A percentile compares a stretch with the other conserved stretches of the same genome.
These are phyloP conservation scores for Candida coquimbonensis DNA, from an alignment of 805 yeast species.

Conservation along the genomic window DNA sequence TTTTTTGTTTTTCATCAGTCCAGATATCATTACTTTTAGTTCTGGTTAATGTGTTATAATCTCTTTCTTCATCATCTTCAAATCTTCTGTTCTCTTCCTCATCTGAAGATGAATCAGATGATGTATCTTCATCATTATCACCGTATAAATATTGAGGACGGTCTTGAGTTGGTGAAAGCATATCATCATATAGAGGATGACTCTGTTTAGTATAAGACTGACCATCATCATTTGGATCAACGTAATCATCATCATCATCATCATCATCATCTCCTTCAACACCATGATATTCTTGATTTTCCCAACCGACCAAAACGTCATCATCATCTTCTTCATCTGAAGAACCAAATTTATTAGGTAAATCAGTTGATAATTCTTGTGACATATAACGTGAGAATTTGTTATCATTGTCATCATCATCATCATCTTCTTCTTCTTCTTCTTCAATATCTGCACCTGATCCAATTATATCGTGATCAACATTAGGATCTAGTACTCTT, in stretches of 20 bases:
- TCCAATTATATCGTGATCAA: slow-evolving; percentile 28
- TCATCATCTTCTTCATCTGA: slow-evolving; percentile 39
- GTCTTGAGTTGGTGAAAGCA: slow-evolving; percentile 22
- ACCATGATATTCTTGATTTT: slow-evolving; percentile 8
- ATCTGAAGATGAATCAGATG: slow-evolving; percentile 15
- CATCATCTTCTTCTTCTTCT: slow-evolving; percentile 17
- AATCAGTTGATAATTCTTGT: slow-evolving; percentile 57
- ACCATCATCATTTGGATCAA: slow-evolving; percentile 79
- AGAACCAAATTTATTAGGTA: slow-evolving; percentile 51
- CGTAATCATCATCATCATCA: slow-evolving; percentile 46
- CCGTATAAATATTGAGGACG: slow-evolving; percentile 19
- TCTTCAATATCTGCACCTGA: slow-evolving; percentile 20
- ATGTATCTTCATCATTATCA: slow-evolving; percentile 13
- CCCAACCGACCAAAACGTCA: slow-evolving; percentile 23
- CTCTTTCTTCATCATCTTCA: slow-evolving; percentile 27
- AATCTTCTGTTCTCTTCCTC: slow-evolving; percentile 22
- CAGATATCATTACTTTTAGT: slow-evolving; percentile 30
- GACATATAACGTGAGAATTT: slow-evolving; percentile 51
- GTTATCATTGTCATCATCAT: slow-evolving; percentile 19
- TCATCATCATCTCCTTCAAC: slow-evolving; percentile 39
- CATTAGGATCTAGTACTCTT: slow-evolving; percentile 25
- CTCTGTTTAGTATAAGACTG: slow-evolving; percentile 58
- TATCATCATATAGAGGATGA: slow-evolving; percentile 47
- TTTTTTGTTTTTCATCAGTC: slow-evolving; percentile 23
- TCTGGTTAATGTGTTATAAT: slow-evolving; percentile 25